A percentile compares a stretch with the other conserved stretches of the same genome.
These are phyloP conservation scores for Hysterangium stoloniferum DNA, from an alignment of 768 basidiomycete species.

Conservation along the genomic window DNA sequence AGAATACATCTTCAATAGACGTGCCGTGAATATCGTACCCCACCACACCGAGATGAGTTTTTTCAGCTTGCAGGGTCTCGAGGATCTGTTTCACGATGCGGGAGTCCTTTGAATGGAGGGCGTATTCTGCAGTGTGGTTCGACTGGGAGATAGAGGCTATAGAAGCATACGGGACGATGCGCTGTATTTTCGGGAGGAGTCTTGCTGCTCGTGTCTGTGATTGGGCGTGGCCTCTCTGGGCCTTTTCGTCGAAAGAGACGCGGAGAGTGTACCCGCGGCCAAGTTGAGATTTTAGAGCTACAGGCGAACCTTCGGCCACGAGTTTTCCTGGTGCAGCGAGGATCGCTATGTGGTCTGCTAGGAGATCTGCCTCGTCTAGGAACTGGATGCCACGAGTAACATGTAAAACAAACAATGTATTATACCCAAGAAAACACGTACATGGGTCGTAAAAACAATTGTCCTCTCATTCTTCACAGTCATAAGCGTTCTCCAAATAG, in stretches of 20 bases:
- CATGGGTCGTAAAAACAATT: slow-evolving; percentile 75
- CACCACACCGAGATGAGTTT: slow-evolving; percentile 28
- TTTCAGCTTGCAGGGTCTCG: slow-evolving; percentile 42
- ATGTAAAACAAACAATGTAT: background rate
- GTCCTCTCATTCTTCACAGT: slow-evolving; percentile 57
- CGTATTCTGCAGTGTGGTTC: slow-evolving; percentile 40
- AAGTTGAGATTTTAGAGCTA: slow-evolving; percentile 59
- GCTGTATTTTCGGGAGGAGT: slow-evolving; percentile 36
- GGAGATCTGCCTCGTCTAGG: slow-evolving; percentile 71
- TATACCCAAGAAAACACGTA: slow-evolving; percentile 24
- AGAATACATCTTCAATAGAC: slow-evolving; percentile 77
- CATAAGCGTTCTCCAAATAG: slow-evolving; percentile 69
- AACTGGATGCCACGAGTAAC: slow-evolving; percentile 34
- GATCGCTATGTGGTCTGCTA: slow-evolving; percentile 71
- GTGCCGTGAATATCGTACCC: slow-evolving; percentile 66
- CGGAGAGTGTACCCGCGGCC: slow-evolving; percentile 67
- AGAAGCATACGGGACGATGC: slow-evolving; percentile 38
- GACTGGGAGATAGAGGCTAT: slow-evolving; percentile 36
- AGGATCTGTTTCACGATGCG: slow-evolving; percentile 47
- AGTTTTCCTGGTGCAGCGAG: slow-evolving; percentile 69
- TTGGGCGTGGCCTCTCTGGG: slow-evolving; percentile 26
- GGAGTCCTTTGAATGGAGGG: slow-evolving; percentile 55
- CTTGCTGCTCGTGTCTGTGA: slow-evolving; percentile 20
- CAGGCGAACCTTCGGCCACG: slow-evolving; percentile 66
- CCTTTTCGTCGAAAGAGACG: slow-evolving; percentile 35